A percentile compares a stretch with the other conserved stretches of the same genome.
Evolutionary conservation across 192 early-diverging fungal genomes (phyloP).

Genomic region (Backusella liffmaniae): DNA sequence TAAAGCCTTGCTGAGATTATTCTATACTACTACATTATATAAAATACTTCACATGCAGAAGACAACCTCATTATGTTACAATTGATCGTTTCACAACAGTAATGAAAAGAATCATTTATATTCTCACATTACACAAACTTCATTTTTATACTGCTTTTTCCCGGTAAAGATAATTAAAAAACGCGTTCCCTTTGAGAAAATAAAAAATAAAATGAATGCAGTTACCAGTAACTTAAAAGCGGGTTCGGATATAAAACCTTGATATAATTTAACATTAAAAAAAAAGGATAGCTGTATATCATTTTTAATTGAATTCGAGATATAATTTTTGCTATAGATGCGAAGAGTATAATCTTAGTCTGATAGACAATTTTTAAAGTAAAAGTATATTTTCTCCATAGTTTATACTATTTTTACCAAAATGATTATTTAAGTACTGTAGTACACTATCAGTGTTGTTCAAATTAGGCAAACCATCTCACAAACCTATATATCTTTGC

Average conservation of each 20-base stretch:
- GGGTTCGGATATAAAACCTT: neutral
- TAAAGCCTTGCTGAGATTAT: neutral
- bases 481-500: neutral
- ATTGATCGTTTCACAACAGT: conserved; percentile 2
- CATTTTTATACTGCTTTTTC: neutral
- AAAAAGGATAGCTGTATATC: neutral
- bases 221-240: too few relatives aligned
- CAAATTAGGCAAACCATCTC: neutral
- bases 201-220: neutral
- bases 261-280: neutral
- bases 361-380: neutral
- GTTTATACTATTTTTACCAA: neutral
- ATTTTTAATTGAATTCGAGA: neutral
- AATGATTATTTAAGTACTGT: neutral
- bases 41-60: neutral
- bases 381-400: neutral
- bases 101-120: neutral
- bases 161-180: neutral
- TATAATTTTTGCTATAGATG: too few relatives aligned
- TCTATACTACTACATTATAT: neutral
- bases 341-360: too few relatives aligned
- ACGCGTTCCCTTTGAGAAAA: neutral
- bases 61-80: neutral
- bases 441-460: neutral
- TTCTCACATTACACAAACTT: neutral